phyloP scores from a whole-genome alignment of 257 asterid genomes.

The Przewalskia tangutica region DNA sequence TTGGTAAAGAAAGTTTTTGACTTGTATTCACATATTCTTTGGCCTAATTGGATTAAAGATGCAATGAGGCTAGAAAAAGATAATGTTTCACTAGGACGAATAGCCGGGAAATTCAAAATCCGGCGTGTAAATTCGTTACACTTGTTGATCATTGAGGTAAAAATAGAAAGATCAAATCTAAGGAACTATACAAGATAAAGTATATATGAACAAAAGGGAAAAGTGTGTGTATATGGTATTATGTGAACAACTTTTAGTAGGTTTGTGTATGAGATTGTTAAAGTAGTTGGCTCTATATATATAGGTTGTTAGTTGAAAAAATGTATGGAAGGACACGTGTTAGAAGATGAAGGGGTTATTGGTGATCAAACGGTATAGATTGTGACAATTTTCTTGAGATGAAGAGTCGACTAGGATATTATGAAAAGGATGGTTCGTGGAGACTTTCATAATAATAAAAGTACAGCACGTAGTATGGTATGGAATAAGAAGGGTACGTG shows the following conservation, averaged over 20 bases:
- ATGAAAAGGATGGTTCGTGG: conserved; percentile 13
- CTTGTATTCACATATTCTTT: conserved; percentile 34
- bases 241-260: neutral
- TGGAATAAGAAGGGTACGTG: conserved; percentile 18
- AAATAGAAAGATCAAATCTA: neutral
- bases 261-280: conserved; percentile 4
- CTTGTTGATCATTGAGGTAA: conserved; percentile 37
- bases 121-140: conserved; percentile 56
- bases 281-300: conserved; percentile 11
- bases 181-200: conserved; percentile 3
- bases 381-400: conserved; percentile 12
- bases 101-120: conserved; percentile 71
- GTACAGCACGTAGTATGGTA: conserved; percentile 17
- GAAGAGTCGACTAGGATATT: conserved; percentile 2
- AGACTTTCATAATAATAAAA: neutral
- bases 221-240: neutral
- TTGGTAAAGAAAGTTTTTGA: conserved; percentile 39
- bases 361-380: neutral
- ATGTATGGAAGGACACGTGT: conserved; percentile 23
- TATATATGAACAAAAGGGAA: neutral
- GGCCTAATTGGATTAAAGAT: conserved; percentile 40
- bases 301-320: neutral
- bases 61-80: conserved; percentile 30
- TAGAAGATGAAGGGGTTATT: conserved; percentile 4
- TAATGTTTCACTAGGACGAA: conserved; percentile 60